Percentiles rank a stretch among this genome's conserved stretches.
Conservation (phyloP, 1,284 basidiomycete species). For the Naganishia liquefaciens region DNA sequence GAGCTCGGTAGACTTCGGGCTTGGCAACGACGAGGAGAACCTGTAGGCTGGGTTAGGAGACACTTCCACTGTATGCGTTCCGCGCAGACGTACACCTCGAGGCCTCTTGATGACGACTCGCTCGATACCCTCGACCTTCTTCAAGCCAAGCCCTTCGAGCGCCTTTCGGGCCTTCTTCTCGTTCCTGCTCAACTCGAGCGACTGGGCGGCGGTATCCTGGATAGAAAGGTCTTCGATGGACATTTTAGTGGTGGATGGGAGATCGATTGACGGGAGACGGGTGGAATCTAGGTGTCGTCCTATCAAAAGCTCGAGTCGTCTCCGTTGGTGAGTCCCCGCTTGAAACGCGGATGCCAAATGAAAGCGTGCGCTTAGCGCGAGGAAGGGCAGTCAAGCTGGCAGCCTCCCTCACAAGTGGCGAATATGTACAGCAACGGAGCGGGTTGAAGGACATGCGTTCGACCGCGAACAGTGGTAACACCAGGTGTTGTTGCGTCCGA, state of each 20-base stretch:
- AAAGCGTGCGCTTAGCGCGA: conserved; percentile 16
- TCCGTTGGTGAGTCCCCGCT: neutral
- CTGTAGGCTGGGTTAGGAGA: conserved; percentile 51
- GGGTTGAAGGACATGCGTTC: too few species aligned
- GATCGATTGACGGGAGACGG: neutral
- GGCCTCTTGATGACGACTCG: conserved; percentile 91
- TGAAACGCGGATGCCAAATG: conserved; percentile 7
- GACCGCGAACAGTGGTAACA: too few species aligned
- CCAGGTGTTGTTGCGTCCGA: too few species aligned
- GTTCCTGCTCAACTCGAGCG: conserved; percentile 34
- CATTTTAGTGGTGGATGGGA: conserved; percentile 15
- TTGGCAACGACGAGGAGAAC: conserved; percentile 88
- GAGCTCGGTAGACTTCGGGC: conserved; percentile 97
- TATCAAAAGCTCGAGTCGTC: conserved; percentile 11
- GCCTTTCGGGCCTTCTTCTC: conserved; percentile 46
- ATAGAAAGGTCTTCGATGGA: conserved; percentile 33
- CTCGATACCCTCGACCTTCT: conserved; percentile 88
- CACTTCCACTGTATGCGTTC: neutral
- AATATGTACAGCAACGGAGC: too few species aligned
- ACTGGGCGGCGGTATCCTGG: conserved; percentile 24
- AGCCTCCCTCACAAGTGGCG: too few species aligned
- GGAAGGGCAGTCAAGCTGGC: too few species aligned
- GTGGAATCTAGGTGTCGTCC: neutral
- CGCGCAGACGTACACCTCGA: conserved; percentile 71
- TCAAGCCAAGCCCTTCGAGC: conserved; percentile 80